phyloP scores from a whole-genome alignment of 345 rosid genomes.

The Turritis glabra region DNA sequence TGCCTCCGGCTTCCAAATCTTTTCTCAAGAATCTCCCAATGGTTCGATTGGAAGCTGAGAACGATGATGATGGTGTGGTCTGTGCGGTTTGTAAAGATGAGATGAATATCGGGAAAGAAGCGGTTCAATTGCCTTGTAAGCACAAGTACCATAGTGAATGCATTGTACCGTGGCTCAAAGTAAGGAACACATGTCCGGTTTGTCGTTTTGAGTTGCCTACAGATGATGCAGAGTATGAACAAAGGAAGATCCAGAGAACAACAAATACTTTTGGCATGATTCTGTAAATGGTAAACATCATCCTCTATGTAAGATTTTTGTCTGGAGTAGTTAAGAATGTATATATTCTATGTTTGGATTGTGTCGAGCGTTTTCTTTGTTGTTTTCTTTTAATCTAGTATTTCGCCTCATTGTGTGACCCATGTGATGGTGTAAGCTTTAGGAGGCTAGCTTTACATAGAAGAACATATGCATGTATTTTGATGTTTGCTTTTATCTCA shows the following conservation, averaged over 20 bases:
- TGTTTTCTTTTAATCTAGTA: not conserved
- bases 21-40: conserved; percentile 62
- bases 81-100: conserved; percentile 97
- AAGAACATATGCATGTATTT: not conserved
- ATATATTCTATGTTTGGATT: conserved; percentile 12
- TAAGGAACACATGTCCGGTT: conserved; percentile 93
- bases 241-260: conserved; percentile 46
- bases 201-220: conserved; percentile 90
- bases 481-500: not conserved
- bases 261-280: not conserved
- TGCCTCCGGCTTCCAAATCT: conserved; percentile 67
- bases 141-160: conserved; percentile 87
- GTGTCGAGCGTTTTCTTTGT: not conserved
- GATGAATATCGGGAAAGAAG: conserved; percentile 56
- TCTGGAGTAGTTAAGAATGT: conserved; percentile 2
- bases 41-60: conserved; percentile 41
- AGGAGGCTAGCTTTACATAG: conserved; percentile 20
- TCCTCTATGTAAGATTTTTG: conserved; percentile 10
- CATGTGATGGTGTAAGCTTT: conserved; percentile 1
- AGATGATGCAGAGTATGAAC: conserved; percentile 74
- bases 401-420: conserved; percentile 12
- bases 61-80: conserved; percentile 37
- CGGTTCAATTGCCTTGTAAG: conserved; percentile 71
- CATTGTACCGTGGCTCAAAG: conserved; percentile 78
- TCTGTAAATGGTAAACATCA: conserved; percentile 15